These are phyloP conservation scores for Hypoxylon lienhwacheense DNA, from an alignment of 495 filamentous ascomycete species.

Conservation along the genomic window DNA sequence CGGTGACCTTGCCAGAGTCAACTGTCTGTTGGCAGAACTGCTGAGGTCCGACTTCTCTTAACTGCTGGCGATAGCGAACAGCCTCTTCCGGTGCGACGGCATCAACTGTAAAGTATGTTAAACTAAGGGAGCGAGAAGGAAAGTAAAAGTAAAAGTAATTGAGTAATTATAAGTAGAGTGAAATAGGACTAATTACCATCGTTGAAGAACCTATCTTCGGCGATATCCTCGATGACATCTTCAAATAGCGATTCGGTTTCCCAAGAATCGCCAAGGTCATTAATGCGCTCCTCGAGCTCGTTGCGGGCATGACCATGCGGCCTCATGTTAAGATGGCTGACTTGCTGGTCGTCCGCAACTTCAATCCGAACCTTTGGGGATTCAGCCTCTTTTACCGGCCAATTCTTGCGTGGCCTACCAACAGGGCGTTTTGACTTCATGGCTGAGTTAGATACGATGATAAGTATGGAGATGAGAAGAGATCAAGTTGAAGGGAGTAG, in stretches of 20 bases:
- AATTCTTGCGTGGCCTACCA: constrained; percentile 23
- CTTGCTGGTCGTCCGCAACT: constrained; percentile 35
- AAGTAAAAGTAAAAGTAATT: constrained; percentile 16
- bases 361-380: constrained; percentile 15
- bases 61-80: constrained; percentile 62
- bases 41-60: constrained; percentile 74
- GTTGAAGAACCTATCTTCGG: constrained; percentile 62
- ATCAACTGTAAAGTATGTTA: constrained; percentile 48
- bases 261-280: constrained; percentile 65
- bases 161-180: constrained; percentile 25
- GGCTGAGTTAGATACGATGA: neutral
- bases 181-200: constrained; percentile 49
- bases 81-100: constrained; percentile 78
- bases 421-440: constrained; percentile 27
- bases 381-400: constrained; percentile 7
- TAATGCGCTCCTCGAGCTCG: constrained; percentile 61
- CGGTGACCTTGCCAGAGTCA: constrained; percentile 65
- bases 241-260: constrained; percentile 69
- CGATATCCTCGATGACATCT: constrained; percentile 64
- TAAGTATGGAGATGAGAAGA: neutral
- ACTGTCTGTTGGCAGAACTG: constrained; percentile 76
- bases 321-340: constrained; percentile 29
- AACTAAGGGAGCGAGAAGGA: neutral
- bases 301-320: constrained; percentile 36
- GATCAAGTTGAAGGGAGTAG: neutral